Conservation (phyloP, 2,329 filamentous ascomycete genomes). For the Davidsoniella neocaledoniae region DNA sequence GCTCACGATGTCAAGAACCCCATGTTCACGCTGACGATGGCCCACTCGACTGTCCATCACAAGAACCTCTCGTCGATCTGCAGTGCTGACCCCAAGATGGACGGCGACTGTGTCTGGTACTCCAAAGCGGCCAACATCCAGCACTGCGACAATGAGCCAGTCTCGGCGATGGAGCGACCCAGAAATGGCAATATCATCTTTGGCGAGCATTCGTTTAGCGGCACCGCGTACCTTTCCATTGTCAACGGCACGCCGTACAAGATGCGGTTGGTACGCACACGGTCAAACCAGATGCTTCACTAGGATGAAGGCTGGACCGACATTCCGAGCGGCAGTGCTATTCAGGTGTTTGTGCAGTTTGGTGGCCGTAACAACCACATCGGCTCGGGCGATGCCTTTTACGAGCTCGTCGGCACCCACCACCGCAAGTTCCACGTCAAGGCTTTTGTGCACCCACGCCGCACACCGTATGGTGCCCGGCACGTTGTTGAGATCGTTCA, state of each 20-base stretch:
- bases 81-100: constrained; percentile 1
- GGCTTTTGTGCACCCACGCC: constrained; percentile 1
- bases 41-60: background rate
- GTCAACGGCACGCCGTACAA: constrained; percentile 9
- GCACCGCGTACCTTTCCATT: constrained; percentile 5
- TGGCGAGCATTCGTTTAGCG: constrained; percentile 7
- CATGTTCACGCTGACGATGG: constrained; percentile 5
- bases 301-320: constrained; percentile 8
- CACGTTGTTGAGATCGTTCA: constrained; percentile 7
- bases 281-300: constrained; percentile 8
- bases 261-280: constrained; percentile 3
- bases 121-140: constrained; percentile 3
- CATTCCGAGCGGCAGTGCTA: constrained; percentile 5
- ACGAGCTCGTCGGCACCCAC: constrained; percentile 3
- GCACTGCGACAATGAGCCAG: constrained; percentile 3
- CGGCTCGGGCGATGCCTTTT: constrained; percentile 4
- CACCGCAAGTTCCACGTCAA: constrained; percentile 5
- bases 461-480: constrained; percentile 3
- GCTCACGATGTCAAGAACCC: background rate
- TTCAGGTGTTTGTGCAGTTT: constrained; percentile 7
- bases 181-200: constrained; percentile 1
- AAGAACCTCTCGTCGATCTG: background rate
- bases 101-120: constrained; percentile 6
- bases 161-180: background rate
- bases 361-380: constrained; percentile 8